Conservation (phyloP, 768 basidiomycete species). For the Lactarius pseudohatsudake region DNA sequence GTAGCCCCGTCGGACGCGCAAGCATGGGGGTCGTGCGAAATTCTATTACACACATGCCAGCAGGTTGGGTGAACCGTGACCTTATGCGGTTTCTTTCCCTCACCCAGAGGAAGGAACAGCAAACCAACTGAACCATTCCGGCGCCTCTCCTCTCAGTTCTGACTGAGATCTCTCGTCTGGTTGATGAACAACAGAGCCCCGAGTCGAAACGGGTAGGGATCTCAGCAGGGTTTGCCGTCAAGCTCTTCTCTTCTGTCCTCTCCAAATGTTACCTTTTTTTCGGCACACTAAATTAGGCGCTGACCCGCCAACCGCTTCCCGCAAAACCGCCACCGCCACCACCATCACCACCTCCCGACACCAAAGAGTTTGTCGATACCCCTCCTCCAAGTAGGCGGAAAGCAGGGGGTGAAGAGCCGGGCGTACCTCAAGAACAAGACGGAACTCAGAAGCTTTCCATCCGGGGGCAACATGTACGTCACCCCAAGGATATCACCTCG, state of each 20-base stretch:
- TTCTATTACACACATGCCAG: conserved; percentile 37
- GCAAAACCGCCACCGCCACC: conserved; percentile 7
- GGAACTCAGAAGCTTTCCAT: conserved; percentile 16
- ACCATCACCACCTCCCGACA: not conserved
- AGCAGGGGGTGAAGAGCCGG: conserved; percentile 3
- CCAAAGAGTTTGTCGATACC: not conserved
- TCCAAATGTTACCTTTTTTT: conserved; percentile 2
- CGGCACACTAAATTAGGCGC: no score
- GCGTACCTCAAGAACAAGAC: not conserved
- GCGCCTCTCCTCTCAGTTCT: conserved; percentile 18
- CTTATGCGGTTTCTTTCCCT: conserved; percentile 1
- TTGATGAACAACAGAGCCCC: conserved; percentile 15
- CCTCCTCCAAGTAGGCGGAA: conserved; percentile 1
- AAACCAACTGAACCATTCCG: conserved; percentile 22
- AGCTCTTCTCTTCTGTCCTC: conserved; percentile 11
- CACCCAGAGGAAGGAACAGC: conserved; percentile 25
- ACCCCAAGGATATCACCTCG: not conserved
- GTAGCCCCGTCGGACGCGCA: conserved; percentile 33
- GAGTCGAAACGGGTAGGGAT: conserved; percentile 13
- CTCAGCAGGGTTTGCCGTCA: conserved; percentile 27
- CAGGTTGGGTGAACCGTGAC: conserved; percentile 36
- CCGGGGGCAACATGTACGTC: conserved; percentile 19
- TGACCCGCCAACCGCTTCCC: not conserved
- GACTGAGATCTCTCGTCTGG: conserved; percentile 18
- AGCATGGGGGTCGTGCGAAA: conserved; percentile 37